These are phyloP conservation scores for Aspergillus vadensis DNA, from an alignment of 2,329 filamentous ascomycete genomes.

Conservation along the genomic window DNA sequence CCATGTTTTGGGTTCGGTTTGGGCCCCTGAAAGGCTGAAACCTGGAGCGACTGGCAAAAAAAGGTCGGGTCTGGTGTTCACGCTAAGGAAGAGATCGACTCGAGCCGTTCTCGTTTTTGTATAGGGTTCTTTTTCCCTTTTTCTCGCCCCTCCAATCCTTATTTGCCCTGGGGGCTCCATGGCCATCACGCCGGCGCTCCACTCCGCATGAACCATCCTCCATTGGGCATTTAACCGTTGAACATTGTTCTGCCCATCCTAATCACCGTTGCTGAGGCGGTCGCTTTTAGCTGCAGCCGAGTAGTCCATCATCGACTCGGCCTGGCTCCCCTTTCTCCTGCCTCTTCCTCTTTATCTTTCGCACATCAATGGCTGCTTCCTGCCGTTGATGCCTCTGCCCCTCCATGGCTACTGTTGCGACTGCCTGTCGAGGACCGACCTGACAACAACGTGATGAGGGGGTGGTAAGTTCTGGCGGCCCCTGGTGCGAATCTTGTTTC, in stretches of 20 bases:
- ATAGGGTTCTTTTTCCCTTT: slow-evolving; percentile 9
- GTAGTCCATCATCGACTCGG: slow-evolving; percentile 10
- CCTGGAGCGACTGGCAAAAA: not conserved
- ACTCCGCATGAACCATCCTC: slow-evolving; percentile 24
- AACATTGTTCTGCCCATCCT: slow-evolving; percentile 24
- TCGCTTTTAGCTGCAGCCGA: slow-evolving; percentile 22
- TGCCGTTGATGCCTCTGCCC: slow-evolving; percentile 20
- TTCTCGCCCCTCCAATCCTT: slow-evolving; percentile 4
- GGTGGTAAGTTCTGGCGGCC: slow-evolving; percentile 34
- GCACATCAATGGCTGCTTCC: slow-evolving; percentile 11
- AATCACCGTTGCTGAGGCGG: slow-evolving; percentile 19
- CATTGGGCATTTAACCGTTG: slow-evolving; percentile 18
- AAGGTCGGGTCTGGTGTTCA: slow-evolving; percentile 4
- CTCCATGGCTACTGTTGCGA: slow-evolving; percentile 27
- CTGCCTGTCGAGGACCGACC: slow-evolving; percentile 20
- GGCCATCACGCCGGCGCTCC: slow-evolving; percentile 19
- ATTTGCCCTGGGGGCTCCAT: slow-evolving; percentile 7
- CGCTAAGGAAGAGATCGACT: slow-evolving; percentile 8
- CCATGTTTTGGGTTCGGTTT: not conserved
- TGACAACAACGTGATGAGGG: slow-evolving; percentile 39
- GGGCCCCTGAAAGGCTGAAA: slow-evolving; percentile 9
- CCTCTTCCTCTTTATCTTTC: slow-evolving; percentile 3
- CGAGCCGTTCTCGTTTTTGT: slow-evolving; percentile 1
- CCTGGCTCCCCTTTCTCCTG: slow-evolving; percentile 10
- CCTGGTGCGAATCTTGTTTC: too few relatives aligned